These are phyloP conservation scores for Tulasnella sp. DNA, from an alignment of 768 basidiomycete genomes.

Conservation along the genomic window DNA sequence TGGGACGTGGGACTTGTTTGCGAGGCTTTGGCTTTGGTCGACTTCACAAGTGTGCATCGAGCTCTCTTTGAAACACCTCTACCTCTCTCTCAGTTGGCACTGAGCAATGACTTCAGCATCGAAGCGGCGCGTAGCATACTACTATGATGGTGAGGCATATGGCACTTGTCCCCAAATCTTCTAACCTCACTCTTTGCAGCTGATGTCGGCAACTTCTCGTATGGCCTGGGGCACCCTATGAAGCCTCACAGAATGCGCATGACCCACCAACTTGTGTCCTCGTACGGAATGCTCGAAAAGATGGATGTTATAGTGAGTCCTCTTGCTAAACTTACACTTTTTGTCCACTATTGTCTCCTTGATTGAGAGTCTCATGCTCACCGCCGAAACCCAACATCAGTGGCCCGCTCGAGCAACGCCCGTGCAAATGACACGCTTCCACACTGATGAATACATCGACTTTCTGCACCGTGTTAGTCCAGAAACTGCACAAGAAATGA, in stretches of 20 bases:
- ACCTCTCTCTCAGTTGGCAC: not conserved
- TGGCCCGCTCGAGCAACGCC: constrained; percentile 70
- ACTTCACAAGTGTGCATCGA: constrained; percentile 17
- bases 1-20: constrained; percentile 8
- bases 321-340: not conserved
- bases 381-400: constrained; percentile 45
- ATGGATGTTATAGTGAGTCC: constrained; percentile 85
- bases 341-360: not conserved
- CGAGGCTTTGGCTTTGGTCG: not conserved
- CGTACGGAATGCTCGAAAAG: constrained; percentile 91
- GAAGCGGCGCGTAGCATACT: constrained; percentile 67
- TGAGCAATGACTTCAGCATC: constrained; percentile 19
- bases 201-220: constrained; percentile 76
- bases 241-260: constrained; percentile 95
- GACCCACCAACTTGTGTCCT: constrained; percentile 86
- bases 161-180: not conserved
- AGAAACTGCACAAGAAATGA: constrained; percentile 85
- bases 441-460: constrained; percentile 97
- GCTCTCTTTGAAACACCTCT: not conserved
- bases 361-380: not conserved
- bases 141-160: constrained; percentile 64
- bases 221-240: constrained; percentile 90
- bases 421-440: constrained; percentile 87
- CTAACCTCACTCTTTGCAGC: constrained; percentile 46
- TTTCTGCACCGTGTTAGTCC: constrained; percentile 88